Evolutionary conservation across 805 yeast genomes (phyloP).

Genomic region (Sugiyamaella mastotermitis): DNA sequence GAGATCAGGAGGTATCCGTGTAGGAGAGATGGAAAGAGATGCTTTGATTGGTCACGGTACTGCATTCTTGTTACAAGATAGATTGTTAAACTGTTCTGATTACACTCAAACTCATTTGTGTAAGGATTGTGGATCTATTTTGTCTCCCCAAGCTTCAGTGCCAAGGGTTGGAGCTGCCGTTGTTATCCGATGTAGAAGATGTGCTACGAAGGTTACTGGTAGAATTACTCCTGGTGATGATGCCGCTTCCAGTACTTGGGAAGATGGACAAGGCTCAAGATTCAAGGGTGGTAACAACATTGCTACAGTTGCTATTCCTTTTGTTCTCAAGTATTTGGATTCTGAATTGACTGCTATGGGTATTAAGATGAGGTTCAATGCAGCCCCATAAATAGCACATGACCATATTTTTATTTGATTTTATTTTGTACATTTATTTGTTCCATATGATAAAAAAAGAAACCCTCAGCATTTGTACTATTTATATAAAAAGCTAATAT

Average conservation of each 20-base stretch:
- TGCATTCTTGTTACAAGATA: slow-evolving; percentile 87
- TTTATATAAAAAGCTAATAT: no score
- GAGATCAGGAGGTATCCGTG: slow-evolving; percentile 98
- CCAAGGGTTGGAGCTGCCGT: slow-evolving; percentile 84
- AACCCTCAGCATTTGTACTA: no score
- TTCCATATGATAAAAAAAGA: no score
- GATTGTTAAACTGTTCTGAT: slow-evolving; percentile 91
- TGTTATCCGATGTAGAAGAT: slow-evolving; percentile 80
- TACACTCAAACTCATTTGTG: slow-evolving; percentile 89
- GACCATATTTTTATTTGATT: neutral
- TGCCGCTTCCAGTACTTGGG: slow-evolving; percentile 71
- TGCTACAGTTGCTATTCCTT: slow-evolving; percentile 95
- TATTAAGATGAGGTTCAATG: slow-evolving; percentile 84
- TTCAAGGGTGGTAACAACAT: slow-evolving; percentile 90
- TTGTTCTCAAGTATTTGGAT: slow-evolving; percentile 89
- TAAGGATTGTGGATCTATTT: slow-evolving; percentile 86
- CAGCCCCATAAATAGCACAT: slow-evolving; percentile 41
- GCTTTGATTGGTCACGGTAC: slow-evolving; percentile 98
- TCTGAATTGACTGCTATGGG: slow-evolving; percentile 98
- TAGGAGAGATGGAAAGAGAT: slow-evolving; percentile 99
- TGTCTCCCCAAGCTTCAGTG: slow-evolving; percentile 84
- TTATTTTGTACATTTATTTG: no score
- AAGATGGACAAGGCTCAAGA: slow-evolving; percentile 91
- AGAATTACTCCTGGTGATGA: slow-evolving; percentile 34
- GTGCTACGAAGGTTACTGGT: slow-evolving; percentile 64